These are phyloP conservation scores for Penicillium fimorum DNA, from an alignment of 495 filamentous ascomycete genomes.

Conservation along the genomic window DNA sequence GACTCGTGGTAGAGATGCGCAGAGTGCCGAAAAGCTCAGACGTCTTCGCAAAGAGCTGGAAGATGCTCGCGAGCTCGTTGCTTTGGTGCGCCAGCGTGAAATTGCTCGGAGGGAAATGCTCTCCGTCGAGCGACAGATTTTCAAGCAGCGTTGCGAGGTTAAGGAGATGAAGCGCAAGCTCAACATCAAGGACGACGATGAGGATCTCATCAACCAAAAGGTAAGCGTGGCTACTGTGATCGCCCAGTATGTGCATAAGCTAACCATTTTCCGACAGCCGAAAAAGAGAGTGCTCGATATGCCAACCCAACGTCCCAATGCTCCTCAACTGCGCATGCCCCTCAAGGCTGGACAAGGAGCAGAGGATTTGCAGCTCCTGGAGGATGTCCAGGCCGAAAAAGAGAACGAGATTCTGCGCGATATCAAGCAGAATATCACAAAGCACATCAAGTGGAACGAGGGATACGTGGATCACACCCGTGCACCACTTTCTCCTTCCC, in stretches of 20 bases:
- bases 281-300: constrained; percentile 65
- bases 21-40: constrained; percentile 91
- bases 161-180: constrained; percentile 86
- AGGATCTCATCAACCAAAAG: constrained; percentile 93
- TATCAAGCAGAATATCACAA: constrained; percentile 74
- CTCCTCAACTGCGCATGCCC: constrained; percentile 63
- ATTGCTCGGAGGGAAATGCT: constrained; percentile 73
- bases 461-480: constrained; percentile 80
- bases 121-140: constrained; percentile 68
- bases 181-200: constrained; percentile 87
- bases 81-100: constrained; percentile 75
- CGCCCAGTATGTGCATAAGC: constrained; percentile 19
- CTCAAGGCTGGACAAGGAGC: constrained; percentile 66
- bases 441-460: constrained; percentile 84
- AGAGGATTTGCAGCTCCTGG: constrained; percentile 70
- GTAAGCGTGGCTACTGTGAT: constrained; percentile 44
- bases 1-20: constrained; percentile 88
- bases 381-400: constrained; percentile 76
- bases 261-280: constrained; percentile 53
- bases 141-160: constrained; percentile 73
- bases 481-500: constrained; percentile 72
- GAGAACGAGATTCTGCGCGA: constrained; percentile 74
- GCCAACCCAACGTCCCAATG: constrained; percentile 53
- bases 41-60: constrained; percentile 89
- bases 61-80: constrained; percentile 77